Percentiles rank a stretch among this genome's conserved stretches.
Conservation (phyloP, 129 eudicot species). For the Artemisia tridentata region DNA sequence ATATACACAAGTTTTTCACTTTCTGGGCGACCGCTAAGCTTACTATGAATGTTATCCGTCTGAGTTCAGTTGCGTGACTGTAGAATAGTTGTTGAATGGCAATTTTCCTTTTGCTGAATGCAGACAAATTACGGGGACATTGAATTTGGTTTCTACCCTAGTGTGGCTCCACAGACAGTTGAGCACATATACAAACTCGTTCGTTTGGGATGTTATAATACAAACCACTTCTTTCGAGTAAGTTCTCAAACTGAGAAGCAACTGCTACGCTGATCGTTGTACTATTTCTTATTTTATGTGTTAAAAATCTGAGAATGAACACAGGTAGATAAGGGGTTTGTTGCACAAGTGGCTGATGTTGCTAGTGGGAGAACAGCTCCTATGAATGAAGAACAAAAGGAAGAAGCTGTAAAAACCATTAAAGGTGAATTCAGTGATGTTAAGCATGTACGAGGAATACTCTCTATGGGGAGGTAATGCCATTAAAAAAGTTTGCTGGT, state of each 20-base stretch:
- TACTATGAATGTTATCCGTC: too few relatives aligned
- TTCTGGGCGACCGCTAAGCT: too few relatives aligned
- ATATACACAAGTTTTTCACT: too few relatives aligned
- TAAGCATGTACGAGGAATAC: conserved; percentile 95
- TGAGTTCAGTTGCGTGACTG: too few relatives aligned
- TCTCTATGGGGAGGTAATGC: conserved; percentile 96
- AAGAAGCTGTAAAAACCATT: conserved; percentile 78
- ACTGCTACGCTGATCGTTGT: neutral
- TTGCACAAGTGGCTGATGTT: conserved; percentile 99
- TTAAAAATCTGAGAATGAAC: conserved; percentile 3
- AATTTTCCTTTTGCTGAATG: conserved; percentile 19
- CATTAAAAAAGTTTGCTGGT: neutral
- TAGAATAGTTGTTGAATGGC: too few relatives aligned
- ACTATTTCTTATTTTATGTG: conserved; percentile 9
- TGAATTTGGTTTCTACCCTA: conserved; percentile 96
- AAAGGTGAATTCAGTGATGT: conserved; percentile 95
- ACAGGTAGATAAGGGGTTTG: conserved; percentile 98
- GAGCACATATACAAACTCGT: conserved; percentile 98
- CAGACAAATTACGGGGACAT: conserved; percentile 94
- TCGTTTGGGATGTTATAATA: conserved; percentile 89
- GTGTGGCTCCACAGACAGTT: conserved; percentile 87
- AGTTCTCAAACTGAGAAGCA: conserved; percentile 1
- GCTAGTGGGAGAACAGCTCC: conserved; percentile 86
- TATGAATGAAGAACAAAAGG: conserved; percentile 84
- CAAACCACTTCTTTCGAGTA: conserved; percentile 99